A percentile compares a stretch with the other conserved stretches of the same genome.
These are phyloP conservation scores for Francoa sonchifolia DNA, from an alignment of 441 rosid species.

Conservation along the genomic window DNA sequence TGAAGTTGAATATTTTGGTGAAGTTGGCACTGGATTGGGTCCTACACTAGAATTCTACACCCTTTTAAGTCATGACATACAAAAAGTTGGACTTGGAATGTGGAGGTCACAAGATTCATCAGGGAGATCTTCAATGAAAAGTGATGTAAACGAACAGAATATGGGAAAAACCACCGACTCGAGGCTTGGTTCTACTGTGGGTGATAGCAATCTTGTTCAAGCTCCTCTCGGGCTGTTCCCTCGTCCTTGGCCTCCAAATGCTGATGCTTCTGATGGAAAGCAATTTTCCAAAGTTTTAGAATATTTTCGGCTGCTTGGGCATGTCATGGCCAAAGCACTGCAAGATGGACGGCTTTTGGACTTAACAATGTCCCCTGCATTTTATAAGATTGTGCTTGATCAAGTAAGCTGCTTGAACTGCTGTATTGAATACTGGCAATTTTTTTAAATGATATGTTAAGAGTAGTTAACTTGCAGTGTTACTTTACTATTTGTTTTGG, in stretches of 20 bases:
- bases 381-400: slow-evolving; percentile 81
- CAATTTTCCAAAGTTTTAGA: slow-evolving; percentile 61
- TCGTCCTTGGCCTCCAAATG: slow-evolving; percentile 80
- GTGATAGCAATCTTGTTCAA: not conserved
- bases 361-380: slow-evolving; percentile 69
- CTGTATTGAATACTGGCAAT: not conserved
- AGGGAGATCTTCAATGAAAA: slow-evolving; percentile 40
- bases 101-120: slow-evolving; percentile 70
- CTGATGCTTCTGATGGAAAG: slow-evolving; percentile 63
- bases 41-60: slow-evolving; percentile 99
- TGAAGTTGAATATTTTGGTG: slow-evolving; percentile 99
- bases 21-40: slow-evolving; percentile 99
- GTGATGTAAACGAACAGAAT: slow-evolving; percentile 41
- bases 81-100: slow-evolving; percentile 78
- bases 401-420: slow-evolving; percentile 43
- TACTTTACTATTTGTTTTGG: not conserved
- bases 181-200: slow-evolving; percentile 13
- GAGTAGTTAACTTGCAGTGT: not conserved
- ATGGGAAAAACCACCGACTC: slow-evolving; percentile 23
- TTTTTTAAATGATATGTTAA: no score
- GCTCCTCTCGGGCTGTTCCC: slow-evolving; percentile 85
- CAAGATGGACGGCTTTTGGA: slow-evolving; percentile 98
- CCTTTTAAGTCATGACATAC: slow-evolving; percentile 89
- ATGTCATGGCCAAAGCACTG: slow-evolving; percentile 98
- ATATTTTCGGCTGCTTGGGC: slow-evolving; percentile 89